Base-by-base conservation (phyloP, 202 grass and related monocot species). In the Cymbopogon flexuosus region DNA sequence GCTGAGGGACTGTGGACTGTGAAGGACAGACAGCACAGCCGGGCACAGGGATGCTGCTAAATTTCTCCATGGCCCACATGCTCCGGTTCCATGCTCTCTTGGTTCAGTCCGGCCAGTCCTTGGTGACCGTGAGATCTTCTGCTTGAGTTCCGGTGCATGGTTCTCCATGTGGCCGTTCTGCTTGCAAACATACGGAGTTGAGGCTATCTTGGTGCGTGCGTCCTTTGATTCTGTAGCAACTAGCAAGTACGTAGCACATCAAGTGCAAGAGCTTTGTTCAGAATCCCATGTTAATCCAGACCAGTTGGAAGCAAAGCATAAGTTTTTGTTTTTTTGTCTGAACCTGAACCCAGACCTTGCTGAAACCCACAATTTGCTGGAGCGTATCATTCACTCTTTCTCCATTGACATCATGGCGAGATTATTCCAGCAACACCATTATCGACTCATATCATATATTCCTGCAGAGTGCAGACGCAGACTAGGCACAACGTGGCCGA, bases 21-120 rank as follows among this genome's bases (percentile, higher is more conserved):
- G 56, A 75, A 78, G 71, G 56, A 88, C 66, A 81, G 66, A 71
- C 81, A 71, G 27, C 3, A 24, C 81, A 59, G 82, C 52, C 18
- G 31, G 63, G 18, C 70, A 56, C 37, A 57, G 27, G 5, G 68
- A 11, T 29, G 79, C 64, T 70, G 71, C 64, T 76, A 33, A 81
- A 35, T 42, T 64, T 35, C 34, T 5, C 8, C 23, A 18, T 45
- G 85, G 79, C 85, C 85, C 73, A 78, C 79, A 65, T 78, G 79
- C 70, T 35, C 72, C 35, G 36, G 64, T 3, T 52, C 24, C 85
- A 77, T 68, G 22, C 47, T 83, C 66, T 77, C 66, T 31, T 72
- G 43, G 58, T 35, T 52, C 18, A 16, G 14, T 19, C 56, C 54
- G 27, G 36, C 18, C 2, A 21, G 23, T 0, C 8, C 36, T n/a